These are phyloP conservation scores for Boletus barrowsii DNA, from an alignment of 768 basidiomycete species.

Conservation along the genomic window DNA sequence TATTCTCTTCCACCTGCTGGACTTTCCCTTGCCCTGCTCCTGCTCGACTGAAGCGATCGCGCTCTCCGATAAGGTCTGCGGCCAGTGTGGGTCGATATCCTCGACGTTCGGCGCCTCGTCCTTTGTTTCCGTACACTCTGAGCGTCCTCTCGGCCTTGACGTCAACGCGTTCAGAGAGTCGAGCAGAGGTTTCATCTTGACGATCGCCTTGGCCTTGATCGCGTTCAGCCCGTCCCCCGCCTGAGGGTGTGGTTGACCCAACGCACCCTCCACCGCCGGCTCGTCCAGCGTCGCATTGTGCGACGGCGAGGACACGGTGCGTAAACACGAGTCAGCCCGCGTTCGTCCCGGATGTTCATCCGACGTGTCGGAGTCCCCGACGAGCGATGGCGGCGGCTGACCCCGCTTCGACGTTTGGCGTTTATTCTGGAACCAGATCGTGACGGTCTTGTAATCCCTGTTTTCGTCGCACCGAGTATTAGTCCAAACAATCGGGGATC, in stretches of 20 bases:
- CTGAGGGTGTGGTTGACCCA: background rate
- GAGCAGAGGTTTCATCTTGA: slow-evolving; percentile 25
- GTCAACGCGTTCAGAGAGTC: slow-evolving; percentile 15
- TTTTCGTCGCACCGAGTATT: no score
- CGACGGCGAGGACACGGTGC: slow-evolving; percentile 30
- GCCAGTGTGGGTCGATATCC: background rate
- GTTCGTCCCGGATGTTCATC: background rate
- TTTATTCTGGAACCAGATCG: slow-evolving; percentile 86
- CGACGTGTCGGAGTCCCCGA: background rate
- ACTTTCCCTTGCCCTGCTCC: slow-evolving; percentile 9
- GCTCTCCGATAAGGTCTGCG: background rate
- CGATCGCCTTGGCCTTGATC: slow-evolving; percentile 14
- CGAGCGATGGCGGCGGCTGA: background rate
- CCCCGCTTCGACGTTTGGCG: slow-evolving; percentile 50
- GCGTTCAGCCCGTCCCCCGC: background rate
- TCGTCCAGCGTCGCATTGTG: slow-evolving; percentile 24
- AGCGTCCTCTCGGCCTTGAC: slow-evolving; percentile 3
- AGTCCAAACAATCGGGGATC: no score
- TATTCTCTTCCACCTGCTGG: slow-evolving; percentile 17
- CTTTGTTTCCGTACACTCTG: background rate
- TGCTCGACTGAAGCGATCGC: background rate
- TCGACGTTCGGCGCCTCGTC: background rate
- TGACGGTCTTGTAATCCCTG: slow-evolving; percentile 46
- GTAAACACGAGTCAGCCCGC: slow-evolving; percentile 20
- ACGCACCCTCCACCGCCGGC: background rate